A percentile compares a stretch with the other conserved stretches of the same genome.
phyloP scores from a whole-genome alignment of 768 basidiomycete species.

The Tephrocybe rancida region DNA sequence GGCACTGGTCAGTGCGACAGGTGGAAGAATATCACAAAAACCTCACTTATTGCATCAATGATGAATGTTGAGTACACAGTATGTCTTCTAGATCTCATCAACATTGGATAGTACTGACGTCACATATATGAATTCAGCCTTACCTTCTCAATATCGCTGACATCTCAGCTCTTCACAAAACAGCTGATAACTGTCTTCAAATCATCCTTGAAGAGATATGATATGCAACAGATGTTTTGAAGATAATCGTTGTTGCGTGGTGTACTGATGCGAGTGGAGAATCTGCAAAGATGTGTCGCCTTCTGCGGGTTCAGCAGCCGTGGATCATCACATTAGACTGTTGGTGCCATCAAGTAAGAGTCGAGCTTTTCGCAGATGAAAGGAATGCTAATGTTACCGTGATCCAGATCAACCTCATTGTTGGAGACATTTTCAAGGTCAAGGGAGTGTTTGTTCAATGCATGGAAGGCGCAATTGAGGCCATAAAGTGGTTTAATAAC shows the following conservation, averaged over 20 bases:
- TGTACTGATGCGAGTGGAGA: conserved; percentile 25
- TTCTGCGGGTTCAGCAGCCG: conserved; percentile 8
- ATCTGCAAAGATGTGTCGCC: conserved; percentile 20
- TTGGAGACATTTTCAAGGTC: conserved; percentile 23
- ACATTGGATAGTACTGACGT: neutral
- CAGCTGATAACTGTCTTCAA: conserved; percentile 22
- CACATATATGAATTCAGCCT: too few species aligned
- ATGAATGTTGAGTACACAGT: conserved; percentile 26
- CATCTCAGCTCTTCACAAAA: conserved; percentile 25
- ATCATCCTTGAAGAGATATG: conserved; percentile 23
- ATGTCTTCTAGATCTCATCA: neutral
- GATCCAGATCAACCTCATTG: conserved; percentile 25
- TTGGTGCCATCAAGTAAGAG: conserved; percentile 28
- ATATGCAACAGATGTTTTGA: conserved; percentile 13
- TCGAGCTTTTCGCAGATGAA: too few species aligned
- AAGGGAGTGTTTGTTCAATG: conserved; percentile 8
- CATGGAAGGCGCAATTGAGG: conserved; percentile 12
- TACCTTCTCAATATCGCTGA: conserved; percentile 22
- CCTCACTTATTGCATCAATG: conserved; percentile 23
- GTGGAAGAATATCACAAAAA: conserved; percentile 30
- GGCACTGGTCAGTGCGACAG: conserved; percentile 32
- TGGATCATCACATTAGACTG: conserved; percentile 21
- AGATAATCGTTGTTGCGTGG: conserved; percentile 18
- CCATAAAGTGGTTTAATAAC: conserved; percentile 31
- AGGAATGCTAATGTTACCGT: too few species aligned